phyloP scores from a whole-genome alignment of 2,329 filamentous ascomycete species.

The Volutella citrinella region DNA sequence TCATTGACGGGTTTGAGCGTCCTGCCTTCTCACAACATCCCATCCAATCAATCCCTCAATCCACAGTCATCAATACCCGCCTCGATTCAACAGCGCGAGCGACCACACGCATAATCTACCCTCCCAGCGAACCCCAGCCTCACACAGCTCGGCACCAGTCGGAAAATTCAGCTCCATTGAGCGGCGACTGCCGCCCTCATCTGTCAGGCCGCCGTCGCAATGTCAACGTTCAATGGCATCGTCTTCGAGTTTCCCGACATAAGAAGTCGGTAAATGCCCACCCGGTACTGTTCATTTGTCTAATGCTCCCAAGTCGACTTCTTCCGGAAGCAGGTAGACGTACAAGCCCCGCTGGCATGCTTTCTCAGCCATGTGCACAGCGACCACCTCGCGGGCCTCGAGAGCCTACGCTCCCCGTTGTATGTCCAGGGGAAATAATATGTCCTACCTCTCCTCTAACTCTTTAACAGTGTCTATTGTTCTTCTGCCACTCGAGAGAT shows the following conservation, averaged over 20 bases:
- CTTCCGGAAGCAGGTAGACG: constrained; percentile 60
- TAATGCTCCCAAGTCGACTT: constrained; percentile 63
- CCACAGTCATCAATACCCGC: no score
- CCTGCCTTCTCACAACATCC: no score
- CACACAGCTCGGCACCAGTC: no score
- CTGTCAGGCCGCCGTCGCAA: no score
- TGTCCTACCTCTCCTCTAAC: neutral
- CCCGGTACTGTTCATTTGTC: neutral
- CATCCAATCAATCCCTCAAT: no score
- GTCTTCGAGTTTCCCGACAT: constrained; percentile 78
- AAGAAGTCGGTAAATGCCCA: constrained; percentile 47
- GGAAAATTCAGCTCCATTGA: no score
- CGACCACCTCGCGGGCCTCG: constrained; percentile 81
- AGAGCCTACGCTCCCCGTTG: constrained; percentile 74
- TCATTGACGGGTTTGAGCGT: no score
- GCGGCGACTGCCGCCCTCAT: no score
- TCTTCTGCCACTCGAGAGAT: constrained; percentile 80
- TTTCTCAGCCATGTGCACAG: constrained; percentile 93
- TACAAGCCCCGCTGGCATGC: constrained; percentile 68
- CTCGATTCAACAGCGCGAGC: no score
- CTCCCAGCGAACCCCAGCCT: no score
- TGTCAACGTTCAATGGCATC: constrained; percentile 77
- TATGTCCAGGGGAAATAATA: no score
- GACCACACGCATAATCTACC: no score
- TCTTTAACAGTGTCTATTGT: constrained; percentile 67